Base-by-base conservation (phyloP, 1,139 yeast genomes). In the Kodamaea sp. region DNA sequence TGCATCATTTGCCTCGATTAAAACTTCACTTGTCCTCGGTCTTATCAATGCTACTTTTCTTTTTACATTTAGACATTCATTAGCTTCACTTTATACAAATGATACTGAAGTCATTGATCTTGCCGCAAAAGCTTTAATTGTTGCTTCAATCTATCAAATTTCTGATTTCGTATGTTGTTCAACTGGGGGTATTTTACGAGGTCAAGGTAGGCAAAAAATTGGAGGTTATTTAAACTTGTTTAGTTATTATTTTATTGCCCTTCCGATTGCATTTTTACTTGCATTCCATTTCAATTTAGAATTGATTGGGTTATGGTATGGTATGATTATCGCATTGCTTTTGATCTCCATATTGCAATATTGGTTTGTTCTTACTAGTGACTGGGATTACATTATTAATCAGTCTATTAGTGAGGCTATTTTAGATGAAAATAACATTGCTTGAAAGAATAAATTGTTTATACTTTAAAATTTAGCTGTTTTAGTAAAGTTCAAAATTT, bases 161-260 rank as follows among this genome's bases (percentile, higher is more conserved):
- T 73, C 71, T 46, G 87, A 81, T 51, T 70, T 69, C 40, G 48
- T 80, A 32, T 60, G 79, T 15, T 78, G 84, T 47, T 62, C 74
- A 15, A 69, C 81, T 2, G 79, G 77, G 4, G 87, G 86, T 2
- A 62, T 80, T 23, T 62, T 81, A 40, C 65, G 87, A 48, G 86
- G 83, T 7, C 87, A 81, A 57, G 87, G 86, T 4, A 62, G 85
- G 50, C 87, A 81, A 53, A 70, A 70, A 43, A 76, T 81, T 45
- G 87, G 86, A 3, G 84, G 85, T 2, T 67, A 73, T 48, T 55
- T 80, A 43, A 80, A 79, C 54, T 54, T 81, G 11, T 55, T 79
- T 35, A 66, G 79, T 32, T 81, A 81, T 54, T 81, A 81, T 49
- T 50, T 70, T 7, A 53, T 81, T 38, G 85, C 85, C 1, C 60